Evolutionary conservation across 23 red algal species (phyloP).

Genomic region (Gracilaria domingensis): DNA sequence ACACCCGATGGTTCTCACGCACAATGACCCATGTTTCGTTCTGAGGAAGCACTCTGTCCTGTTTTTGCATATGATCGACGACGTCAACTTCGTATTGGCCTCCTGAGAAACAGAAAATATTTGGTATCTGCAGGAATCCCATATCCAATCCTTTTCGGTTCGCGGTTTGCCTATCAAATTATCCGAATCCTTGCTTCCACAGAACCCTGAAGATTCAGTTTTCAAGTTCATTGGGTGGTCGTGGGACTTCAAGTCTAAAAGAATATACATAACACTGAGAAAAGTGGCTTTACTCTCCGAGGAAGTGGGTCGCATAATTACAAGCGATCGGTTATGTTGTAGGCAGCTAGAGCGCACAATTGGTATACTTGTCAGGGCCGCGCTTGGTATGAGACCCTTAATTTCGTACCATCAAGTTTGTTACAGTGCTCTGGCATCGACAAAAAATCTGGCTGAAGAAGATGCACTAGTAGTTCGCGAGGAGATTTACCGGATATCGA

Average conservation of each 20-base stretch:
- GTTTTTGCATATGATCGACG: conserved; percentile 28
- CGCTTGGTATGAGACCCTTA: neutral
- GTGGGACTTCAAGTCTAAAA: neutral
- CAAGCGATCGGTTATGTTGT: neutral
- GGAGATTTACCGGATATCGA: too few relatives aligned
- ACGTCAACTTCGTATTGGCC: conserved; percentile 9
- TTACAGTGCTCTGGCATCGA: too few relatives aligned
- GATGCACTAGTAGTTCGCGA: too few relatives aligned
- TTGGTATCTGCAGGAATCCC: neutral
- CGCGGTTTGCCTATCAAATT: conserved; percentile 1
- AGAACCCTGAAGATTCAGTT: neutral
- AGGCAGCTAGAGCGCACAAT: neutral
- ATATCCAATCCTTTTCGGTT: neutral
- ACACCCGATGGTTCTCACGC: neutral
- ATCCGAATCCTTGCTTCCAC: neutral
- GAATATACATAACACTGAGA: neutral
- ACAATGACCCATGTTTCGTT: neutral
- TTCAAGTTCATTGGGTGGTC: conserved; percentile 33
- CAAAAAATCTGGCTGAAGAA: too few relatives aligned
- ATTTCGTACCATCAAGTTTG: neutral
- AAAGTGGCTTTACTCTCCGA: neutral
- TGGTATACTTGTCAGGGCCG: neutral
- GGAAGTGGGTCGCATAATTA: too few relatives aligned
- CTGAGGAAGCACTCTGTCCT: neutral
- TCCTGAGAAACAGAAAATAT: neutral